Base-by-base conservation (phyloP, 805 yeast species). In the Candida pseudoglaebosa region DNA sequence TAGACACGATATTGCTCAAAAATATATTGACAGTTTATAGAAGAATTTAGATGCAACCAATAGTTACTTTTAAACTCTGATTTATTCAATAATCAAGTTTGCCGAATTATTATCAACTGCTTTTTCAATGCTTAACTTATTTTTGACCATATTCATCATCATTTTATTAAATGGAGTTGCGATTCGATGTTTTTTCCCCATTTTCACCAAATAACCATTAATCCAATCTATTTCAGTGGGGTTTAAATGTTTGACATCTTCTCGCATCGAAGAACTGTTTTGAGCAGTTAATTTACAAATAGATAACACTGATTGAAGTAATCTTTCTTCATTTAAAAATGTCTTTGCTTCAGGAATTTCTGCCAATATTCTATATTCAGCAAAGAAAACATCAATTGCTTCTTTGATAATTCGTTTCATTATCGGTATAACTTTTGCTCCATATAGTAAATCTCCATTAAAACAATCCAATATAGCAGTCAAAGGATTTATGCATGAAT, bases 401-500 rank as follows among this genome's bases (percentile, higher is more conserved):
- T 77, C 86, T 2, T 49, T 37, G 2, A 81, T 67, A 8, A 82
- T 56, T 12, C 59, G 53, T 16, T 45, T 50, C 51, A 78, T 56
- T 4, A 77, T 48, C 2, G 48, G 44, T 8, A 54, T 39, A 2
- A 65, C 52, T 5, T 66, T 53, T 3, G 59, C 53, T 24, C 74
- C 62, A 13, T 61, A 51, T n/a, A 71, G 59, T 14, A 91, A 62
- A 37, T 83, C 86, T 24, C 95, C 95, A 53, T 93, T 93, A 28
- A 71, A 54, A 53, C 93, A 84, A 56, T 86, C 84, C 18, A 85
- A 61, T 16, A 88, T 64, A 0, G 96, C 83, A 0, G 96, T 84
- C 20, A 84, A 64, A 0, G 96, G 84, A 53, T 93, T 91, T 47
- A 91, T 80, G 52, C 93, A 85, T 1, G 86, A 74, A 54, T 93